A percentile compares a stretch with the other conserved stretches of the same genome.
Conservation (phyloP, 805 yeast genomes). For the Kregervanrija pseudodelftensis region DNA sequence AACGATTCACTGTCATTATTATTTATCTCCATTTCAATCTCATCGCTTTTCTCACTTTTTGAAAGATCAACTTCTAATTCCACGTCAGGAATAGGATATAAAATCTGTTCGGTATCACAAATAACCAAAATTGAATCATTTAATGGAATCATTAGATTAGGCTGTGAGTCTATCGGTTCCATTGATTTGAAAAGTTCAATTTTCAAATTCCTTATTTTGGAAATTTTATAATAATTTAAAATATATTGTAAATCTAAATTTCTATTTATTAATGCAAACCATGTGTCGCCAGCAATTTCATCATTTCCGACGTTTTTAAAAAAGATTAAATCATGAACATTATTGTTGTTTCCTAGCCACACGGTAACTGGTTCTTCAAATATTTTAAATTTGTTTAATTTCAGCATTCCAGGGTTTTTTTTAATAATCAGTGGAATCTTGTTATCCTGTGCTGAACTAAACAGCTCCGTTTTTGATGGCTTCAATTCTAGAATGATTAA, state of each 20-base stretch:
- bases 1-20: too few relatives aligned
- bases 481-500: conserved; percentile 15
- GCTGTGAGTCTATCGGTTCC: conserved; percentile 11
- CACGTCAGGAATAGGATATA: conserved; percentile 11
- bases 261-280: conserved; percentile 12
- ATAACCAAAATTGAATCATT: conserved; percentile 11
- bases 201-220: neutral
- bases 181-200: conserved; percentile 5
- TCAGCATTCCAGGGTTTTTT: conserved; percentile 9
- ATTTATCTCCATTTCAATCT: too few relatives aligned
- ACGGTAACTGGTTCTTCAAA: conserved; percentile 14
- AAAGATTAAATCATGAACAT: neutral
- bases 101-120: conserved; percentile 13
- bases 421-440: conserved; percentile 11
- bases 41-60: neutral
- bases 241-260: conserved; percentile 13
- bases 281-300: neutral
- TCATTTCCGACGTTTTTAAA: conserved; percentile 1
- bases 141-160: conserved; percentile 13
- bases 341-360: conserved; percentile 10
- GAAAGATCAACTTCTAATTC: neutral
- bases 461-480: conserved; percentile 15
- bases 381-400: conserved; percentile 9
- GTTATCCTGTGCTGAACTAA: conserved; percentile 10
- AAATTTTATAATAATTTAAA: conserved; percentile 11